A percentile compares a stretch with the other conserved stretches of the same genome.
These are phyloP conservation scores for Pythium brachiatum DNA, from an alignment of 352 stramenopile genomes.

Conservation along the genomic window DNA sequence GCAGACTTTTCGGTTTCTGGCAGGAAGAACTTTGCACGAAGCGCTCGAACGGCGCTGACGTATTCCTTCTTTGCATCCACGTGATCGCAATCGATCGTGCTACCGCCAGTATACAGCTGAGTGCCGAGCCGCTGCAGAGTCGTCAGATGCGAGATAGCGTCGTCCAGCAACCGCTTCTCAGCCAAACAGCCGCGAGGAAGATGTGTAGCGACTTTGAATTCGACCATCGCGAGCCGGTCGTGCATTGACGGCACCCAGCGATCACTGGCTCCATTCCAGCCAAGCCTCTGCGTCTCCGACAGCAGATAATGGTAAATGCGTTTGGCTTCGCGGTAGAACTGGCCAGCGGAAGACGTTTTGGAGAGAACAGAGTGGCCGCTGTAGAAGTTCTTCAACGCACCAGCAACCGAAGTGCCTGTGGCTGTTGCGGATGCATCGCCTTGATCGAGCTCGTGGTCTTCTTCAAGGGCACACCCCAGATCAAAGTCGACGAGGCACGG, in stretches of 20 bases:
- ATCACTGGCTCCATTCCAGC: conserved; percentile 14
- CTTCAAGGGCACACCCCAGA: conserved; percentile 44
- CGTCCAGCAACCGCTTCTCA: conserved; percentile 51
- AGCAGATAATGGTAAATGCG: conserved; percentile 49
- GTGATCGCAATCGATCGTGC: neutral
- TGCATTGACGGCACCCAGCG: conserved; percentile 17
- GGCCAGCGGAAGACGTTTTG: conserved; percentile 36
- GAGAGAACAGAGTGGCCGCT: conserved; percentile 23
- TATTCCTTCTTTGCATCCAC: conserved; percentile 33
- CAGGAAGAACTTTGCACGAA: conserved; percentile 59
- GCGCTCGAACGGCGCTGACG: conserved; percentile 38
- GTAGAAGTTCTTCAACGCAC: neutral
- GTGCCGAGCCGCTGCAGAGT: conserved; percentile 6
- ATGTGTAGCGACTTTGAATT: conserved; percentile 64
- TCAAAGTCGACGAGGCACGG: conserved; percentile 43
- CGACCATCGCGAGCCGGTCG: conserved; percentile 34
- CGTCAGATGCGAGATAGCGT: conserved; percentile 35
- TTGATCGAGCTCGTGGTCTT: conserved; percentile 29
- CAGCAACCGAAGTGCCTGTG: neutral
- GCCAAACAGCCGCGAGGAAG: conserved; percentile 45
- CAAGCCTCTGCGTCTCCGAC: neutral
- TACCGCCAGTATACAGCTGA: neutral
- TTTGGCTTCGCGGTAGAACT: conserved; percentile 61
- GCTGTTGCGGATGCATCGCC: conserved; percentile 20
- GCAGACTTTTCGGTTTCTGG: conserved; percentile 25